A percentile compares a stretch with the other conserved stretches of the same genome.
Conservation (phyloP, 139 green algal species). For the Pseudopediastrum boryanum region DNA sequence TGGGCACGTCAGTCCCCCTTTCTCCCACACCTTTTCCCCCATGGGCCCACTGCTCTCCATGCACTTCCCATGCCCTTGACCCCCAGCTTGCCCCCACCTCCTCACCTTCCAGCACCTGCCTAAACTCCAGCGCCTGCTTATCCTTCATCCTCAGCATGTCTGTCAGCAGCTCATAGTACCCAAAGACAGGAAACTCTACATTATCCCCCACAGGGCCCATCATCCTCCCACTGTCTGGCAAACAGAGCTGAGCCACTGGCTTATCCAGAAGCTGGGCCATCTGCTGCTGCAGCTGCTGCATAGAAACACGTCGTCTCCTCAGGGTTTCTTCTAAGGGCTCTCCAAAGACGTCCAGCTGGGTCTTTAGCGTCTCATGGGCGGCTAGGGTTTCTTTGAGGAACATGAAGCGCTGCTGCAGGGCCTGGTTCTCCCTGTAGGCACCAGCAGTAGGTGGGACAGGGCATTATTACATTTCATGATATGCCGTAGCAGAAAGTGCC, state of each 20-base stretch:
- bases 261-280: not conserved
- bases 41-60: not conserved
- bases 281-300: slow-evolving; percentile 1
- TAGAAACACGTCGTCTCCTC: not conserved
- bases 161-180: slow-evolving; percentile 45
- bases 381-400: not conserved
- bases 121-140: slow-evolving; percentile 19
- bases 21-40: not conserved
- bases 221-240: not conserved
- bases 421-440: slow-evolving; percentile 3
- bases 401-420: not conserved
- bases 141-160: not conserved
- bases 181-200: not conserved
- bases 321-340: not conserved
- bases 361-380: slow-evolving; percentile 17
- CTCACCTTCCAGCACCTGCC: slow-evolving; percentile 31
- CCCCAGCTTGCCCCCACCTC: not conserved
- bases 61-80: not conserved
- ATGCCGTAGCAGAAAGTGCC: too few relatives aligned
- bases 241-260: not conserved
- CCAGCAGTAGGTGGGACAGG: not conserved
- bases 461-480: too few relatives aligned
- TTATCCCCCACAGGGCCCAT: not conserved
- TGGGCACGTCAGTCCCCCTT: not conserved
- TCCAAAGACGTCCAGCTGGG: slow-evolving; percentile 6